phyloP scores from a whole-genome alignment of 1,284 basidiomycete genomes.

The Cutaneotrichosporon dermatis region DNA sequence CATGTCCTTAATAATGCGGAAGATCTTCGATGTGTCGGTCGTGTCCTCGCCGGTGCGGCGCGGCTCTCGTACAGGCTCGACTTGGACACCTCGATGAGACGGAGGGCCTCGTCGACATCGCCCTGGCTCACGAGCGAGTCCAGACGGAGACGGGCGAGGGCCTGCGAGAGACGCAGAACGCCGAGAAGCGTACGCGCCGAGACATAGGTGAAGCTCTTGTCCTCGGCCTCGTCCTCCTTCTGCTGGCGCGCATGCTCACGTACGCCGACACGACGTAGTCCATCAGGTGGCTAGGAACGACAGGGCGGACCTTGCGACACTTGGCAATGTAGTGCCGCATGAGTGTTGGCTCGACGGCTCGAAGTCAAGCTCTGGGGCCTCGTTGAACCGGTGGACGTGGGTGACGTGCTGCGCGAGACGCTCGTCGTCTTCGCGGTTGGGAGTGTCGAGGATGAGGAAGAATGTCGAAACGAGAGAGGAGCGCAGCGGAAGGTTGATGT shows the following conservation, averaged over 20 bases:
- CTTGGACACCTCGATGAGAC: conserved; percentile 95
- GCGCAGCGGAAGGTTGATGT: conserved; percentile 96
- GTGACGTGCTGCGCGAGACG: conserved; percentile 95
- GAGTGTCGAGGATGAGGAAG: conserved; percentile 96
- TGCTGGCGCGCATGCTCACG: conserved; percentile 88
- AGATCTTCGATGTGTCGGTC: conserved; percentile 75
- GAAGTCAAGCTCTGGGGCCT: conserved; percentile 71
- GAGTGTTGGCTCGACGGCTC: conserved; percentile 78
- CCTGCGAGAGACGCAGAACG: conserved; percentile 89
- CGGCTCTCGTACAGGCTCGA: conserved; percentile 75
- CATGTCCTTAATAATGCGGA: conserved; percentile 85
- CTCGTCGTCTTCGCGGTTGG: conserved; percentile 89
- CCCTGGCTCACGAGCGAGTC: conserved; percentile 70
- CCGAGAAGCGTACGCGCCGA: conserved; percentile 95
- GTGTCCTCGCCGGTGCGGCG: conserved; percentile 61
- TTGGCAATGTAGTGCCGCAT: conserved; percentile 96
- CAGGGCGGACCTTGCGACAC: conserved; percentile 83
- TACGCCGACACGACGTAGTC: conserved; percentile 94
- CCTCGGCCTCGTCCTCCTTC: conserved; percentile 83
- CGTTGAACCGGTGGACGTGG: conserved; percentile 94
- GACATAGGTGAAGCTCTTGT: conserved; percentile 87
- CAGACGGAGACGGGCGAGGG: conserved; percentile 85
- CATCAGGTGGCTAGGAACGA: conserved; percentile 75
- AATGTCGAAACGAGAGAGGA: conserved; percentile 93
- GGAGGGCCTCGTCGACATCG: conserved; percentile 95